Conservation (phyloP, 176 grass and related monocot genomes). For the Musa acuminata region DNA sequence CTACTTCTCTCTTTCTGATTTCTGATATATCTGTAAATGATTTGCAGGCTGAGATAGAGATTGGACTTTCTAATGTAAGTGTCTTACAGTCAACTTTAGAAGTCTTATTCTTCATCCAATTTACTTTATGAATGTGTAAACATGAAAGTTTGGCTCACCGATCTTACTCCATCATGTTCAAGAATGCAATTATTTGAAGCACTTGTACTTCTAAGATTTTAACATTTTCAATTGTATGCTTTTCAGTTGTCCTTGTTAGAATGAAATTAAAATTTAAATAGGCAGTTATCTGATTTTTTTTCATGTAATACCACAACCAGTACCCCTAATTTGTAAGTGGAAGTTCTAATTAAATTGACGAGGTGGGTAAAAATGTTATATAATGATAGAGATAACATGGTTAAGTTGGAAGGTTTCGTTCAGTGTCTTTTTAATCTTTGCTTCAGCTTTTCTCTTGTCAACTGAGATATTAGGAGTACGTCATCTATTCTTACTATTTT, state of each 20-base stretch:
- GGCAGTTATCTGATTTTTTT: neutral
- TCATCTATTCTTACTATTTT: neutral
- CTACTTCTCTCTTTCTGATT: neutral
- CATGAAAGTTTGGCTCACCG: neutral
- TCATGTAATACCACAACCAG: neutral
- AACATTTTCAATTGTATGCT: neutral
- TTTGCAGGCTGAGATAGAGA: slow-evolving; percentile 69
- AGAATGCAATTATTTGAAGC: slow-evolving; percentile 1
- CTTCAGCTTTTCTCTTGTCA: neutral
- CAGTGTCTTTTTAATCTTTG: neutral
- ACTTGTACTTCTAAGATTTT: neutral
- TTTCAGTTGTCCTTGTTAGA: neutral
- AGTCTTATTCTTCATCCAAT: neutral
- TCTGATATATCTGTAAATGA: neutral
- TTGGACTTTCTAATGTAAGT: slow-evolving; percentile 78
- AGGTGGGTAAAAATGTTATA: neutral
- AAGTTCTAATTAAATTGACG: too few species aligned
- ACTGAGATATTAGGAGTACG: neutral
- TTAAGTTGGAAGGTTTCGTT: neutral
- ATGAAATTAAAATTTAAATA: neutral
- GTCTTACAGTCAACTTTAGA: neutral
- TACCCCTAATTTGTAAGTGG: too few species aligned
- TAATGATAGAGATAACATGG: neutral
- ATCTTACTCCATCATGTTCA: neutral
- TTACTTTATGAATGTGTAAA: too few species aligned